Conservation (phyloP, 2,329 filamentous ascomycete genomes). For the Cytospora chrysosperma region DNA sequence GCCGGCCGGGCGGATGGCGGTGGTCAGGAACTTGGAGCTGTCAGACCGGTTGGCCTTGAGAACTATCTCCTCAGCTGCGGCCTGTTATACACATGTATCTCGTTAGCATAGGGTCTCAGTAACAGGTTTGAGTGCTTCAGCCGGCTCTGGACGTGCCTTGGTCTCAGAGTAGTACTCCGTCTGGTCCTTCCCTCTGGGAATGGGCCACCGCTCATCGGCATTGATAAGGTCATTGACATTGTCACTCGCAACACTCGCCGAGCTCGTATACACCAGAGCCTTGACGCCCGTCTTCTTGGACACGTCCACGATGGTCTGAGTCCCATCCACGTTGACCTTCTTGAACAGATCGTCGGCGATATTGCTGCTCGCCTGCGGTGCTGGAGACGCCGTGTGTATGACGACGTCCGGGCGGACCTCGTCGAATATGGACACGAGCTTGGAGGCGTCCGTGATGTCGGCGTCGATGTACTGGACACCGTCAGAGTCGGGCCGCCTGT, state of each 20-base stretch:
- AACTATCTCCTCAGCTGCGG: conserved; percentile 78
- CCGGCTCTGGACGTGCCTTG: conserved; percentile 57
- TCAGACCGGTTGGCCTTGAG: conserved; percentile 68
- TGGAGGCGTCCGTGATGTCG: conserved; percentile 69
- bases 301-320: conserved; percentile 72
- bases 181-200: conserved; percentile 69
- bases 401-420: conserved; percentile 75
- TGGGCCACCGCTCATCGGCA: conserved; percentile 79
- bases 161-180: conserved; percentile 86
- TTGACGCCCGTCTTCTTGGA: conserved; percentile 70
- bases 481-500: conserved; percentile 58
- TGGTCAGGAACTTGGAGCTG: conserved; percentile 66
- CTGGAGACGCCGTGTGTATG: conserved; percentile 83
- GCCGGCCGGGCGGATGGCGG: conserved; percentile 78
- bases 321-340: conserved; percentile 87
- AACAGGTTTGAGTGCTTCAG: not conserved
- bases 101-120: not conserved
- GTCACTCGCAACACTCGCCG: conserved; percentile 82
- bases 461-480: conserved; percentile 69
- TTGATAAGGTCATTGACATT: conserved; percentile 77
- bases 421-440: conserved; percentile 62
- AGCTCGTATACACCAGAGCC: conserved; percentile 88
- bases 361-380: conserved; percentile 52
- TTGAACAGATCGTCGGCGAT: conserved; percentile 64
- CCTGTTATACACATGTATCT: conserved; percentile 39